Evolutionary conservation across 441 rosid genomes (phyloP), one percentile per base, ranked within the genome.

Genomic region (Breynia disticha): DNA sequence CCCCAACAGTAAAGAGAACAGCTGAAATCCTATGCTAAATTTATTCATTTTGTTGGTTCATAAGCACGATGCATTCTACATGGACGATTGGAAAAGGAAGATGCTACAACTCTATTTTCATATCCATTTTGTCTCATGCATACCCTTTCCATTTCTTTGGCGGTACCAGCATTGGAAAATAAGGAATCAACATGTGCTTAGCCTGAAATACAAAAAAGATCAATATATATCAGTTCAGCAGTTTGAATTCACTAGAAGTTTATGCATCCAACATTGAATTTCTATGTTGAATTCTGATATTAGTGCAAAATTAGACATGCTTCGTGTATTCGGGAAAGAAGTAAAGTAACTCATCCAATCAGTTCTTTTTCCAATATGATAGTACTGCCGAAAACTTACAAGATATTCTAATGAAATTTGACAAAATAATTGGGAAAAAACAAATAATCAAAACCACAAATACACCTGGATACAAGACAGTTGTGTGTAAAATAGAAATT

Each of bases 121-220:
- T 55, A 47, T 35, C 58, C 62, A 61, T 32, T 48, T 24, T 55
- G 19, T 32, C 56, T 49, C 32, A 46, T 44, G 44, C 78, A 54
- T 90, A 90, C 97, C 95, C 86, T 79, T 76, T 81, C 95, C 97
- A 90, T 71, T 76, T 90, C 71, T 71, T 84, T 47, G 97, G 97
- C 59, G 97, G 97, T 59, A 90, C 78, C 69, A 90, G 67, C 97
- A 90, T 90, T 19, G 97, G 97, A 62, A 87, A 78, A 60, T 84
- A 90, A 38, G 91, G 95, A 69, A 86, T 79, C 69, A 81, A 18
- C 87, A 84, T 78, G 72, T 87, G 96, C 77, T 75, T 85, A 63
- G 84, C 96, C 95, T 90, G 84, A 86, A 84, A 28, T 44, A 19
- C 49, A 39, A 44, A 32, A 68, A 22, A 50, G 44, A 63, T 12